Evolutionary conservation across 2,329 filamentous ascomycete species (phyloP).

Genomic region (Dothistroma pini): DNA sequence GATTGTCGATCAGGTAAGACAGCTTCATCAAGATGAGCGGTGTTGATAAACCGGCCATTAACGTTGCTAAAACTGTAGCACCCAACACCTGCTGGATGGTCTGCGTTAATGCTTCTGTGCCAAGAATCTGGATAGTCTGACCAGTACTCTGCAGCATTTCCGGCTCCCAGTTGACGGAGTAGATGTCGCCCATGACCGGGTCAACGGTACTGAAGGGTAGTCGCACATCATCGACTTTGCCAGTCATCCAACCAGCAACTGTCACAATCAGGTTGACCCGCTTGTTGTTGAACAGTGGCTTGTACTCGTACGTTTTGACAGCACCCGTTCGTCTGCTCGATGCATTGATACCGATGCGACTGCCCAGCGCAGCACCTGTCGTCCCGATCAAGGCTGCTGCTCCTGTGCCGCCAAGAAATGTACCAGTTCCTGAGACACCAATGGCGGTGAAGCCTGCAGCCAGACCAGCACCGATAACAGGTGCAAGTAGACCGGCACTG

Average conservation of each 20-base stretch:
- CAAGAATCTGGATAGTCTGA: constrained; percentile 96
- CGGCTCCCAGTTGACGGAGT: constrained; percentile 95
- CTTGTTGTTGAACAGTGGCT: constrained; percentile 97
- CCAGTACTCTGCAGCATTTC: constrained; percentile 98
- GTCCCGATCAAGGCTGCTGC: constrained; percentile 94
- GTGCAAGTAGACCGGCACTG: constrained; percentile 85
- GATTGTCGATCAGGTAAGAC: constrained; percentile 95
- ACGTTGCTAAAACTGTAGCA: constrained; percentile 77
- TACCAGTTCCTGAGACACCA: constrained; percentile 80
- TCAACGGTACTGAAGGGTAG: constrained; percentile 95
- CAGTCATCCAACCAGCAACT: constrained; percentile 96
- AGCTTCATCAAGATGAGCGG: constrained; percentile 91
- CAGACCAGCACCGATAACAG: constrained; percentile 88
- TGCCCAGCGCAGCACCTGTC: constrained; percentile 77
- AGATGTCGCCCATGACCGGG: constrained; percentile 96
- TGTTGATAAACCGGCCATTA: constrained; percentile 93
- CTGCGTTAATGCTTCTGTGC: constrained; percentile 95
- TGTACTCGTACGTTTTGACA: constrained; percentile 95
- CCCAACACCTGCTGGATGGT: constrained; percentile 93
- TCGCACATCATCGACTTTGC: constrained; percentile 93
- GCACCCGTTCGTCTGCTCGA: constrained; percentile 84
- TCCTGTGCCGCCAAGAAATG: constrained; percentile 86
- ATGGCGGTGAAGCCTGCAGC: constrained; percentile 95
- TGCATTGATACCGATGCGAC: constrained; percentile 79
- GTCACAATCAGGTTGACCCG: constrained; percentile 93